A percentile compares a stretch with the other conserved stretches of the same genome.
These are phyloP conservation scores for Striga asiatica DNA, from an alignment of 257 asterid genomes.

Conservation along the genomic window DNA sequence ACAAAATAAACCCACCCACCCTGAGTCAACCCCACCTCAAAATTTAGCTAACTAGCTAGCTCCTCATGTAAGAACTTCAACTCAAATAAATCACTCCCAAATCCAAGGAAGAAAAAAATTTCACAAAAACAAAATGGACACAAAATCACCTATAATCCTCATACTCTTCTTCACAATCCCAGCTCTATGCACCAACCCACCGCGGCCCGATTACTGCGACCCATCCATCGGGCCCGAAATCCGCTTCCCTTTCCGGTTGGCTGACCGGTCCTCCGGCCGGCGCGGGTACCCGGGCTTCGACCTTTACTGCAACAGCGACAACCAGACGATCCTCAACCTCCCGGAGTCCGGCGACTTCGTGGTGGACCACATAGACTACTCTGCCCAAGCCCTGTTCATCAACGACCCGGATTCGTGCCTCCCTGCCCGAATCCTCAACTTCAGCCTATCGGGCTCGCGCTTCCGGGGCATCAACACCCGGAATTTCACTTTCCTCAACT, in stretches of 20 bases:
- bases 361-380: conserved; percentile 39
- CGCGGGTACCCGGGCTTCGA: conserved; percentile 63
- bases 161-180: not conserved
- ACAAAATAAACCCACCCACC: too few species aligned
- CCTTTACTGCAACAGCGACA: conserved; percentile 39
- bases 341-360: conserved; percentile 47
- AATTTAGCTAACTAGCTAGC: too few species aligned
- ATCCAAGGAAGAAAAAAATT: too few species aligned
- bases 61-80: too few species aligned
- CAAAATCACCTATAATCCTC: too few species aligned
- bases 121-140: too few species aligned
- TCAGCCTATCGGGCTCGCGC: conserved; percentile 26
- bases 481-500: conserved; percentile 24
- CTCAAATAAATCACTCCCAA: too few species aligned
- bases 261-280: conserved; percentile 16
- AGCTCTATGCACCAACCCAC: conserved; percentile 15
- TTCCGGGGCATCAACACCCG: conserved; percentile 14
- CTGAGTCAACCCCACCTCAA: too few species aligned
- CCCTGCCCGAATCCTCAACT: conserved; percentile 25
- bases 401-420: conserved; percentile 45
- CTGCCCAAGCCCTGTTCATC: conserved; percentile 20
- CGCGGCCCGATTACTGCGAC: conserved; percentile 35
- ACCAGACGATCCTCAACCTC: conserved; percentile 34
- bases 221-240: conserved; percentile 23
- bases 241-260: conserved; percentile 60